Evolutionary conservation across 2,329 filamentous ascomycete genomes (phyloP).

Genomic region (Cercospora janseana): DNA sequence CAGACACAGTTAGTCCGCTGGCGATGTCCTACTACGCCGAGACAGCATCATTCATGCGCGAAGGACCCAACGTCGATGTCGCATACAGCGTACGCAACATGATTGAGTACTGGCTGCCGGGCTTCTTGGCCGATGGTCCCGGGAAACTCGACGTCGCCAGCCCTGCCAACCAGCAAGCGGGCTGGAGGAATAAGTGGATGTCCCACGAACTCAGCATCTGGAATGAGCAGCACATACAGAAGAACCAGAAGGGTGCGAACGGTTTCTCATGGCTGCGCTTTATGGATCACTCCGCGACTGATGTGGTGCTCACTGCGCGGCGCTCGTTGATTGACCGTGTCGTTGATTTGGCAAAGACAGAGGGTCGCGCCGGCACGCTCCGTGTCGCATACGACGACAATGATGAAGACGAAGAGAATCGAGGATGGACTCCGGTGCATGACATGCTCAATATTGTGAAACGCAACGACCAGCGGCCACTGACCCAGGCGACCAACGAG

Average conservation of each 20-base stretch:
- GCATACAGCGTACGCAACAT: slow-evolving; percentile 83
- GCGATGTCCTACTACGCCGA: slow-evolving; percentile 86
- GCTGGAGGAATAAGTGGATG: slow-evolving; percentile 76
- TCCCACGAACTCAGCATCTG: slow-evolving; percentile 87
- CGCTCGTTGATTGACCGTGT: slow-evolving; percentile 72
- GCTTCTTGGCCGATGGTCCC: slow-evolving; percentile 75
- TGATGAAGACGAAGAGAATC: slow-evolving; percentile 53
- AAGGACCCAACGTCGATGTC: slow-evolving; percentile 75
- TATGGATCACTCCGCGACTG: slow-evolving; percentile 69
- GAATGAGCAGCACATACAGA: slow-evolving; percentile 71
- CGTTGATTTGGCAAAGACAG: slow-evolving; percentile 55
- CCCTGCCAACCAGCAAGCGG: slow-evolving; percentile 68
- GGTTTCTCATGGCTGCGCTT: slow-evolving; percentile 91
- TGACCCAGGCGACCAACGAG: slow-evolving; percentile 68
- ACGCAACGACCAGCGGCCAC: slow-evolving; percentile 62
- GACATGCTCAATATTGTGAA: slow-evolving; percentile 78
- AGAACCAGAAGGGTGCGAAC: slow-evolving; percentile 56
- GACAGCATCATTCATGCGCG: slow-evolving; percentile 89
- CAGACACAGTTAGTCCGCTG: slow-evolving; percentile 84
- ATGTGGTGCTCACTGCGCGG: slow-evolving; percentile 69
- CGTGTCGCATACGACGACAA: slow-evolving; percentile 66
- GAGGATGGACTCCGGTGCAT: slow-evolving; percentile 65
- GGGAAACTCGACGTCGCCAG: slow-evolving; percentile 75
- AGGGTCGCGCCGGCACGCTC: slow-evolving; percentile 60
- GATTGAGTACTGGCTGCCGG: slow-evolving; percentile 81